Conservation (phyloP, 495 filamentous ascomycete species). For the Penicillium cinerascens region DNA sequence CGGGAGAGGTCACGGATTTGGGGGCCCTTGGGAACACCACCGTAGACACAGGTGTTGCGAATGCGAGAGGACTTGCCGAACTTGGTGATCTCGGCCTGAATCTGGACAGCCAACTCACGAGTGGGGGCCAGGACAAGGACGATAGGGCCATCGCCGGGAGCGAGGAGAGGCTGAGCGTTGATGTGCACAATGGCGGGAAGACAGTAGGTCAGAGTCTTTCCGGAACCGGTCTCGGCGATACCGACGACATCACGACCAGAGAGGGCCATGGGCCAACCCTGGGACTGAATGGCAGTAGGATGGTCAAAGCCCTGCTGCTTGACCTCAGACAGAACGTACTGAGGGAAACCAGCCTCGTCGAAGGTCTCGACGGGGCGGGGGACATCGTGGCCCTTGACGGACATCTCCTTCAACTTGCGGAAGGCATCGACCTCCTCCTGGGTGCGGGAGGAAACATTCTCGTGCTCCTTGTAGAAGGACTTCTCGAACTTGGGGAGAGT, state of each 20-base stretch:
- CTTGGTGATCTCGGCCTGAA: constrained; percentile 99
- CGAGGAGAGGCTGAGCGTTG: constrained; percentile 95
- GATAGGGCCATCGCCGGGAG: constrained; percentile 96
- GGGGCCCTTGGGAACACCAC: constrained; percentile 93
- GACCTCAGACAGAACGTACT: constrained; percentile 96
- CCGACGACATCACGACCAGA: constrained; percentile 97
- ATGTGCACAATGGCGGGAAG: constrained; percentile 98
- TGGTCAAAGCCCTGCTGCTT: constrained; percentile 93
- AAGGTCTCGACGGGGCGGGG: constrained; percentile 94
- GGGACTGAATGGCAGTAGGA: constrained; percentile 94
- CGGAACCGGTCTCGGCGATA: constrained; percentile 98
- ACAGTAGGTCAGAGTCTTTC: constrained; percentile 98
- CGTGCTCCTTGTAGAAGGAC: constrained; percentile 96
- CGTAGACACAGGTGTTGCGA: constrained; percentile 98
- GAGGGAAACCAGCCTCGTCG: constrained; percentile 94
- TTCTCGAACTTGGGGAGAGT: constrained; percentile 96
- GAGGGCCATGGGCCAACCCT: constrained; percentile 99
- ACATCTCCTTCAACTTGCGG: constrained; percentile 74
- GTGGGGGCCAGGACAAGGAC: constrained; percentile 94
- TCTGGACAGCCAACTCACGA: constrained; percentile 96
- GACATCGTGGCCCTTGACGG: constrained; percentile 70
- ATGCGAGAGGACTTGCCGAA: constrained; percentile 98
- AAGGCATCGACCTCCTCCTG: constrained; percentile 80
- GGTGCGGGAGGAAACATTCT: constrained; percentile 69
- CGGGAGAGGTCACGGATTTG: constrained; percentile 93